Base-by-base conservation (phyloP, 2,329 filamentous ascomycete genomes). In the Acephala macrosclerotiorum region DNA sequence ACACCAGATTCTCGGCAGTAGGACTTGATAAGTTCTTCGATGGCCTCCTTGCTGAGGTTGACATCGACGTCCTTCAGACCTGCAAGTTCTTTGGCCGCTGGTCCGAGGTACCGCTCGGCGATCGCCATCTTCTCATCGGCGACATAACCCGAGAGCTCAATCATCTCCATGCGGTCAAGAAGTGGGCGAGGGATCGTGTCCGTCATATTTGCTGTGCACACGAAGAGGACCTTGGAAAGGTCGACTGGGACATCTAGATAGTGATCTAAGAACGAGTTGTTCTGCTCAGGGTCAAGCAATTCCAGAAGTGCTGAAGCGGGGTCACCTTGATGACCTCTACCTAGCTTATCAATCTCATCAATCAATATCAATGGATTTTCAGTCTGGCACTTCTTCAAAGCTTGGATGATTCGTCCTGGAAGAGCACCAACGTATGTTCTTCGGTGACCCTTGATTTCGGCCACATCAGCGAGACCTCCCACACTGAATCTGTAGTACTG, bases 41-140 rank as follows among this genome's bases (percentile, higher is more conserved):
- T 96, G 14, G 95, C 96, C 65, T 92, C 91, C 72, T 94, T 89
- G 68, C 89, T 90, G 51, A 99, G 84, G n/a, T 83, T 83, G n/a
- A 99, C 94, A 75, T 97, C 91, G 22, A 94, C 95, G 22, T 96
- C 87, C 77, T 97, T 93, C 68, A 99, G 82, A 33, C 96, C 96
- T 42, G 93, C 95, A 65, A 97, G 84, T 69, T 97, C 94, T 80
- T 97, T 97, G n/a, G 96, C 96, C 57, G 93, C 91, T 8, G 96
- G 96, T 0, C 93, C 92, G 29, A 99, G 87, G 76, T 99, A 99
- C 70, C 89, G 88, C 77, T 99, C 91, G 3, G 96, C 96, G 74
- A 99, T 99, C 2, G 96, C 95, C 89, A 97, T 97, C 85, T 99
- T 99, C 84, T 99, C 96, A 71, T 99, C 95, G 0, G 95, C 90